Conservation (phyloP, 805 yeast species). For the Ogataea neopini region DNA sequence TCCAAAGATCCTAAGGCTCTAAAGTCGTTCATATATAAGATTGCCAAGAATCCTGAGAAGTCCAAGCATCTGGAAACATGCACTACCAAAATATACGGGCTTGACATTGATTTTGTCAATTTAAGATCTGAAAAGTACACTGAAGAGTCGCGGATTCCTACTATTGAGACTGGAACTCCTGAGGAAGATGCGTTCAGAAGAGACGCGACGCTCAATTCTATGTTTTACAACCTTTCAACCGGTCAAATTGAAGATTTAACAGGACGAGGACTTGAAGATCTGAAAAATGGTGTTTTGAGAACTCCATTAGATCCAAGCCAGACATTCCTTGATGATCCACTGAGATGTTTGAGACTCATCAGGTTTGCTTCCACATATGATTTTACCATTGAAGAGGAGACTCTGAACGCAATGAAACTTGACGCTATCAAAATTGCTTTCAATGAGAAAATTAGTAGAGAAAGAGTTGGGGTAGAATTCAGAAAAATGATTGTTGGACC, state of each 20-base stretch:
- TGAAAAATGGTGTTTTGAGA: slow-evolving; percentile 66
- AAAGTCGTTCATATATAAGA: slow-evolving; percentile 61
- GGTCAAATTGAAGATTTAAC: slow-evolving; percentile 83
- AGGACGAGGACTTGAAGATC: slow-evolving; percentile 69
- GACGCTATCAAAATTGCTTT: slow-evolving; percentile 59
- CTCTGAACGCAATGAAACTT: slow-evolving; percentile 65
- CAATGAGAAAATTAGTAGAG: slow-evolving; percentile 77
- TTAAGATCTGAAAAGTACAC: slow-evolving; percentile 86
- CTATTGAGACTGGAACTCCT: slow-evolving; percentile 82
- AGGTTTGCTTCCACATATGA: slow-evolving; percentile 82
- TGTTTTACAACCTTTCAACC: slow-evolving; percentile 79
- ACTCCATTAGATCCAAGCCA: slow-evolving; percentile 86
- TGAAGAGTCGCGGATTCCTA: slow-evolving; percentile 82
- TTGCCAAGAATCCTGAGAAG: slow-evolving; percentile 91
- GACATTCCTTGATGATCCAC: slow-evolving; percentile 93
- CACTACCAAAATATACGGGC: slow-evolving; percentile 78
- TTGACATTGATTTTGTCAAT: slow-evolving; percentile 94
- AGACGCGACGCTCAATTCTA: slow-evolving; percentile 93
- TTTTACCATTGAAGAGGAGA: slow-evolving; percentile 60
- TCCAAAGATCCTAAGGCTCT: slow-evolving; percentile 22
- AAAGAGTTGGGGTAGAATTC: slow-evolving; percentile 85
- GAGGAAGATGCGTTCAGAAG: slow-evolving; percentile 88
- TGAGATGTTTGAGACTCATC: slow-evolving; percentile 80
- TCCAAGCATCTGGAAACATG: slow-evolving; percentile 97
- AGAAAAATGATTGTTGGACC: slow-evolving; percentile 70